Conservation (phyloP, 2,329 filamentous ascomycete species). For the Stagonosporopsis vannaccii region DNA sequence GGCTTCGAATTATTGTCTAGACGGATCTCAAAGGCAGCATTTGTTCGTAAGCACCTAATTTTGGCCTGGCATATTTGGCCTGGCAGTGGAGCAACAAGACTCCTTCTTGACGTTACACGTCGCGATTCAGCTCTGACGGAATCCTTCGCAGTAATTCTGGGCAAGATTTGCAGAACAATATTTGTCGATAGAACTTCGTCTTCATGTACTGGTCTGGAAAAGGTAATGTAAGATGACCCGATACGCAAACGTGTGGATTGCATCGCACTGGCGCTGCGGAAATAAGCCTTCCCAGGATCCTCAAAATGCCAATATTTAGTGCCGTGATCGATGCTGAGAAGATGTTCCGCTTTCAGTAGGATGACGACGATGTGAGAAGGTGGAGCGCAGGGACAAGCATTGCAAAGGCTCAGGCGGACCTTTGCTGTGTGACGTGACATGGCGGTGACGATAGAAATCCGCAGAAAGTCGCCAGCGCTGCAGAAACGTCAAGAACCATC, state of each 20-base stretch:
- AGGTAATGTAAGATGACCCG: too few species aligned
- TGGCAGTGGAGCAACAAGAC: background rate
- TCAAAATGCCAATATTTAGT: conserved; percentile 16
- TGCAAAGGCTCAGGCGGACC: background rate
- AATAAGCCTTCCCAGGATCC: background rate
- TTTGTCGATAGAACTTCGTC: too few species aligned
- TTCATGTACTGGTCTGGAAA: too few species aligned
- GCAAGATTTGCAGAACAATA: background rate
- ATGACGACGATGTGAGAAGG: conserved; percentile 2
- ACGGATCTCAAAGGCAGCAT: background rate
- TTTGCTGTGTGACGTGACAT: conserved; percentile 2
- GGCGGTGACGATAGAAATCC: conserved; percentile 6
- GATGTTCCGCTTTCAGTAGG: conserved; percentile 12
- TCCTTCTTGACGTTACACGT: background rate
- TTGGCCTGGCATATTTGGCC: too few species aligned
- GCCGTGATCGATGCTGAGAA: conserved; percentile 11
- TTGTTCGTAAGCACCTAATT: background rate
- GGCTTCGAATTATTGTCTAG: background rate
- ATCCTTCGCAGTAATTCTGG: too few species aligned
- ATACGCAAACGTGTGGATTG: background rate
- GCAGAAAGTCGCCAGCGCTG: background rate
- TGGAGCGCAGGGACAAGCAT: conserved; percentile 3
- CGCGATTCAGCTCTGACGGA: background rate
- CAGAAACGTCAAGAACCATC: background rate
- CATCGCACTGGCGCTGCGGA: background rate